These are phyloP conservation scores for Vanderwaltozyma tropicalis DNA, from an alignment of 805 yeast species.

Conservation along the genomic window DNA sequence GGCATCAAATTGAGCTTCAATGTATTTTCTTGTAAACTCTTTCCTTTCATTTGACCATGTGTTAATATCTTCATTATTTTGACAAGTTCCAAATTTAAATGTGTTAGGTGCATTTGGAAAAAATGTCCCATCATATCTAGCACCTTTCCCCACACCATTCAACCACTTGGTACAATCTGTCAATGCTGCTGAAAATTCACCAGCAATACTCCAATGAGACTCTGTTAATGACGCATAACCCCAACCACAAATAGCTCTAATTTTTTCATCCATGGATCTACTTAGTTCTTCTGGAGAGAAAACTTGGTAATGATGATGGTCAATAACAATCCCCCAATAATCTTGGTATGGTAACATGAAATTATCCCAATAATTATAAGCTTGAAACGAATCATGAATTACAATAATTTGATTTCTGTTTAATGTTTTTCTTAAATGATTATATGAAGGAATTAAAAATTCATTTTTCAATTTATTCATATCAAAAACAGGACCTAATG, in stretches of 20 bases:
- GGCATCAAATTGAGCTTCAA: constrained; percentile 87
- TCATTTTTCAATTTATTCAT: constrained; percentile 40
- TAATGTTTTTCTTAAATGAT: constrained; percentile 40
- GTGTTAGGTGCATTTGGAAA: constrained; percentile 22
- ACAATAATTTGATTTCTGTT: constrained; percentile 47
- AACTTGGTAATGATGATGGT: constrained; percentile 88
- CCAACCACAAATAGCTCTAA: constrained; percentile 42
- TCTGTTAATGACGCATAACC: constrained; percentile 37
- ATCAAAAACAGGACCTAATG: constrained; percentile 59
- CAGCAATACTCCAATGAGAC: constrained; percentile 61
- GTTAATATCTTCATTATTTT: constrained; percentile 31
- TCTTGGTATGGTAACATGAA: constrained; percentile 33
- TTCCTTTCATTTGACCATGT: constrained; percentile 51
- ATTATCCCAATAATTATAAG: constrained; percentile 49
- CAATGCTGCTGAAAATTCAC: constrained; percentile 85
- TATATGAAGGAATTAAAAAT: constrained; percentile 54
- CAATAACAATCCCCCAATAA: constrained; percentile 61
- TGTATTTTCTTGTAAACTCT: constrained; percentile 48
- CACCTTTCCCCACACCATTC: constrained; percentile 73
- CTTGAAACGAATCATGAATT: constrained; percentile 73
- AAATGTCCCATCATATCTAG: constrained; percentile 61
- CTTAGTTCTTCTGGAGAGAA: constrained; percentile 53
- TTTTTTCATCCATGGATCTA: constrained; percentile 49
- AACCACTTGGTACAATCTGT: constrained; percentile 85
- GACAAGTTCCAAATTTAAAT: constrained; percentile 52